Percentiles rank a stretch among this genome's conserved stretches.
Conservation (phyloP, 768 basidiomycete species). For the Suillus occidentalis region DNA sequence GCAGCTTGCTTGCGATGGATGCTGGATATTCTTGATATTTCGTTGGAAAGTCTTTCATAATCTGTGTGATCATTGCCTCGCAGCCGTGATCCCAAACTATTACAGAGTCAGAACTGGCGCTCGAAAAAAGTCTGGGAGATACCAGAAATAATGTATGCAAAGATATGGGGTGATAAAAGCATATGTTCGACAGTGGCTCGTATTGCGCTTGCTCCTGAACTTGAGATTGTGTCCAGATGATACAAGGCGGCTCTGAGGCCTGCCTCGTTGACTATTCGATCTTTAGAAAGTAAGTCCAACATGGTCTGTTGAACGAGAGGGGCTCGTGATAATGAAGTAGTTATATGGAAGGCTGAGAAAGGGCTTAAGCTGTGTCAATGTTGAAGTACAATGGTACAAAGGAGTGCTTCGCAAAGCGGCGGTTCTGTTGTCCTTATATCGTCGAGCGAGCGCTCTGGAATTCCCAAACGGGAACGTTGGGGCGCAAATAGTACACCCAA, state of each 20-base stretch:
- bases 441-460: background rate
- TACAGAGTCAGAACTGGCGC: background rate
- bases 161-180: conserved; percentile 26
- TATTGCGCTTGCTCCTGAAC: conserved; percentile 19
- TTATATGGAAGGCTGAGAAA: background rate
- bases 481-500: background rate
- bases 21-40: conserved; percentile 19
- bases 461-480: background rate
- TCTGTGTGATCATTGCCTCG: conserved; percentile 23
- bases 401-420: background rate
- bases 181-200: conserved; percentile 28
- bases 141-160: conserved; percentile 33
- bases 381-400: background rate
- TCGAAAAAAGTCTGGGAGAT: background rate
- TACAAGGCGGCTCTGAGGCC: conserved; percentile 18
- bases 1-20: conserved; percentile 23
- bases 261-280: conserved; percentile 18
- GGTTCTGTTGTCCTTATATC: background rate
- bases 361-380: background rate
- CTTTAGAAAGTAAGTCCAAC: background rate
- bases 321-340: background rate
- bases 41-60: conserved; percentile 35
- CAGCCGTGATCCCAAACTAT: conserved; percentile 17
- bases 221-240: conserved; percentile 27
- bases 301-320: background rate